phyloP scores from a whole-genome alignment of 306 rosid genomes.

The Vigna radiata region DNA sequence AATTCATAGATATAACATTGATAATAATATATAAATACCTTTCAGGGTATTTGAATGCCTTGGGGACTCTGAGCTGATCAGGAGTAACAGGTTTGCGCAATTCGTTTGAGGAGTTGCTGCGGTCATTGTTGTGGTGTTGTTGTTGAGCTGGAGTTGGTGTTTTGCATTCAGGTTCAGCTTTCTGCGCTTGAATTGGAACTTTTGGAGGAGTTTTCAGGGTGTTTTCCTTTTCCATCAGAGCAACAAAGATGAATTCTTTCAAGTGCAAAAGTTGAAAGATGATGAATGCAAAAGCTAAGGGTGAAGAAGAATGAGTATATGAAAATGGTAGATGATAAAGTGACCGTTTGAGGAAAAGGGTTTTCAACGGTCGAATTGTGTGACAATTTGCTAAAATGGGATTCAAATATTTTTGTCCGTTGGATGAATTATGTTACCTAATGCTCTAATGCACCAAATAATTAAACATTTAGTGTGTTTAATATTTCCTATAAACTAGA shows the following conservation, averaged over 20 bases:
- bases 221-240: constrained; percentile 66
- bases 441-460: neutral
- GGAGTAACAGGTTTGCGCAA: constrained; percentile 66
- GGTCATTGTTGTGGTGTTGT: constrained; percentile 35
- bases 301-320: neutral
- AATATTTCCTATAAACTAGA: too few relatives aligned
- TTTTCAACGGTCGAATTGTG: constrained; percentile 57
- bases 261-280: too few relatives aligned
- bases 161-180: constrained; percentile 43
- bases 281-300: too few relatives aligned
- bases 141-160: constrained; percentile 53
- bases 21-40: constrained; percentile 54
- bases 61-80: constrained; percentile 76
- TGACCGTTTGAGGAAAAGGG: constrained; percentile 49
- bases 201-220: constrained; percentile 44
- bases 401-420: constrained; percentile 9
- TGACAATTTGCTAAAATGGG: neutral
- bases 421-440: neutral
- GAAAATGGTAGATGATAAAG: constrained; percentile 2
- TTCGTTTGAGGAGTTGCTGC: constrained; percentile 46
- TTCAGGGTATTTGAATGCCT: constrained; percentile 85
- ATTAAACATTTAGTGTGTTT: too few relatives aligned
- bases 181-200: constrained; percentile 48
- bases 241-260: too few relatives aligned
- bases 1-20: neutral